These are phyloP conservation scores for Suillus cothurnatus DNA, from an alignment of 768 basidiomycete genomes.

Conservation along the genomic window DNA sequence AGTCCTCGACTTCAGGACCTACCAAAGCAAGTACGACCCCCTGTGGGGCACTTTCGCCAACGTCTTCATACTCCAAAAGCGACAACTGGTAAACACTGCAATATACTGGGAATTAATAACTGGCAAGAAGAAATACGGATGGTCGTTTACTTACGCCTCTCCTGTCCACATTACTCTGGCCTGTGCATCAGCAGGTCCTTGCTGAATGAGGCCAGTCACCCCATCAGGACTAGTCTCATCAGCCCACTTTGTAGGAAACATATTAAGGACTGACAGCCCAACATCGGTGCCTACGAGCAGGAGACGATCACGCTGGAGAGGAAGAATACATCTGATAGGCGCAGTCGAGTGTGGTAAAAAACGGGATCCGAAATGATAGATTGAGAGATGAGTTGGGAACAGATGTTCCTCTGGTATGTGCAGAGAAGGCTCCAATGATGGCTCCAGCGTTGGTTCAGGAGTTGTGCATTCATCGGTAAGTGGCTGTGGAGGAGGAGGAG, in stretches of 20 bases:
- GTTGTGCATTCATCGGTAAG: conserved; percentile 6
- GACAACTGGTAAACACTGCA: conserved; percentile 77
- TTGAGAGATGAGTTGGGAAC: conserved; percentile 62
- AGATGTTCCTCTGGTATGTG: conserved; percentile 50
- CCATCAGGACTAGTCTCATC: conserved; percentile 44
- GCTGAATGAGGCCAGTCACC: conserved; percentile 41
- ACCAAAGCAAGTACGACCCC: conserved; percentile 81
- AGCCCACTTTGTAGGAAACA: conserved; percentile 74
- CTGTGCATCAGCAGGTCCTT: conserved; percentile 73
- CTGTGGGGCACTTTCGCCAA: conserved; percentile 60
- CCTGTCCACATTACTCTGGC: conserved; percentile 72
- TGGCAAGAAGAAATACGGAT: not conserved
- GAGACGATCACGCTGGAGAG: conserved; percentile 62
- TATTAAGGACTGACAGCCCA: conserved; percentile 80
- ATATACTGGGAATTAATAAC: not conserved
- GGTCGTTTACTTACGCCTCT: conserved; percentile 58
- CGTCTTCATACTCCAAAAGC: conserved; percentile 62
- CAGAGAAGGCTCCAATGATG: conserved; percentile 27
- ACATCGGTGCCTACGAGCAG: conserved; percentile 81
- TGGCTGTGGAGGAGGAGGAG: conserved; percentile 17
- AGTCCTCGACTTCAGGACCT: conserved; percentile 57
- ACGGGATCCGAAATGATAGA: conserved; percentile 82
- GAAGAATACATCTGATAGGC: conserved; percentile 76
- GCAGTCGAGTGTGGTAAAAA: conserved; percentile 80
- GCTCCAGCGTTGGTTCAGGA: conserved; percentile 20